Evolutionary conservation across 805 yeast species (phyloP).

Genomic region (Sporopachydermia quercuum): DNA sequence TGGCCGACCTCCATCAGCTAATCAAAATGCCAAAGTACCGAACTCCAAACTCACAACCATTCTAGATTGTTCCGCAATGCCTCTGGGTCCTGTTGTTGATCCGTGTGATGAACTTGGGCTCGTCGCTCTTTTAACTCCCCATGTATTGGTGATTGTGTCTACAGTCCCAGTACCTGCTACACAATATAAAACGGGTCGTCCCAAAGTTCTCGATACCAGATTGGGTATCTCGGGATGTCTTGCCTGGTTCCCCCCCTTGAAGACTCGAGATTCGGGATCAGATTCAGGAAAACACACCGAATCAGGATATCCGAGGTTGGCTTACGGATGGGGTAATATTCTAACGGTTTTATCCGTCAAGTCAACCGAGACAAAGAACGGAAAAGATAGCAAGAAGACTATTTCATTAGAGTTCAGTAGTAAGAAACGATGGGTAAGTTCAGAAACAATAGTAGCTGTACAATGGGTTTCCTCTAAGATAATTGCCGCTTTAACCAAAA

Average conservation of each 20-base stretch:
- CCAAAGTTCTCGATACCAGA: constrained; percentile 21
- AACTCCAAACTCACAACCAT: constrained; percentile 17
- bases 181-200: constrained; percentile 37
- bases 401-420: constrained; percentile 22
- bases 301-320: constrained; percentile 48
- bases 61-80: constrained; percentile 34
- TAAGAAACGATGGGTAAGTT: constrained; percentile 26
- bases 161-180: constrained; percentile 35
- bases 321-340: constrained; percentile 54
- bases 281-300: constrained; percentile 14
- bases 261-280: constrained; percentile 10
- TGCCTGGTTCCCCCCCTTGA: constrained; percentile 49
- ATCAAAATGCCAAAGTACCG: constrained; percentile 15
- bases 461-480: constrained; percentile 39
- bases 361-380: constrained; percentile 16
- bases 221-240: constrained; percentile 29
- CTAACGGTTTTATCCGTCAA: constrained; percentile 39
- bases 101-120: constrained; percentile 44
- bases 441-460: constrained; percentile 35
- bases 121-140: constrained; percentile 42
- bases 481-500: constrained; percentile 26
- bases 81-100: constrained; percentile 41
- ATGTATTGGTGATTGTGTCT: constrained; percentile 36
- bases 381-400: constrained; percentile 13
- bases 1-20: constrained; percentile 27